Base-by-base conservation (phyloP, 371 early-diverging fungal species). In the Cokeromyces recurvatus region DNA sequence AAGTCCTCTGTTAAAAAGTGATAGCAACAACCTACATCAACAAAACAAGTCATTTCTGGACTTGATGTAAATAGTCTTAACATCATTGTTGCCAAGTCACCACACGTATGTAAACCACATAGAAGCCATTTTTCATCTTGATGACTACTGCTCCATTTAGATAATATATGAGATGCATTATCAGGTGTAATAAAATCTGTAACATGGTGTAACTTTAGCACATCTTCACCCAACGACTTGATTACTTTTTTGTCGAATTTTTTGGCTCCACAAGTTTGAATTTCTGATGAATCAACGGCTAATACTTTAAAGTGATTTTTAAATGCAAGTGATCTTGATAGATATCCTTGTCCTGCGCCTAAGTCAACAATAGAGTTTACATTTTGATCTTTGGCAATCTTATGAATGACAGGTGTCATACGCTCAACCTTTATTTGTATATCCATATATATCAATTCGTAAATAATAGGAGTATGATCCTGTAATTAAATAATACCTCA, bases 21-120 rank as follows among this genome's bases (percentile, higher is more conserved):
- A 61, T 92, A 91, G 62, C 92, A 93, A 64, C 93, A 93, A 1
- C 90, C 88, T 4, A 92, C 91, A 53, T 78, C 77, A 25, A 86
- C 90, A 12, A 92, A 59, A n/a, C 82, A 81, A 0, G 62, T 56
- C 1, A 90, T 87, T 31, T 69, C 53, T 14, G 76, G 64, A 15
- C 81, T 78, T 32, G 76, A 65, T 7, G 78, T 66, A 62, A 88
- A 93, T 22, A 89, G 62, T 25, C 78, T 71, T 29, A 91, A 62
- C 54, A 85, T 82, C 21, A 81, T 74, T 37, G 79, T 78, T 4
- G 88, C 77, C 38, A 93, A 53, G 52, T 92, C 86, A 2, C 94
- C 94, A 51, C 94, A 93, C 0, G 93, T 79, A 49, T 93, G 92
- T 11, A 93, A 67, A 3, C 93, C 92, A 51, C 89, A 87, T 0